These are phyloP conservation scores for Phytopythium sindhum DNA, from an alignment of 352 stramenopile species.

Conservation along the genomic window DNA sequence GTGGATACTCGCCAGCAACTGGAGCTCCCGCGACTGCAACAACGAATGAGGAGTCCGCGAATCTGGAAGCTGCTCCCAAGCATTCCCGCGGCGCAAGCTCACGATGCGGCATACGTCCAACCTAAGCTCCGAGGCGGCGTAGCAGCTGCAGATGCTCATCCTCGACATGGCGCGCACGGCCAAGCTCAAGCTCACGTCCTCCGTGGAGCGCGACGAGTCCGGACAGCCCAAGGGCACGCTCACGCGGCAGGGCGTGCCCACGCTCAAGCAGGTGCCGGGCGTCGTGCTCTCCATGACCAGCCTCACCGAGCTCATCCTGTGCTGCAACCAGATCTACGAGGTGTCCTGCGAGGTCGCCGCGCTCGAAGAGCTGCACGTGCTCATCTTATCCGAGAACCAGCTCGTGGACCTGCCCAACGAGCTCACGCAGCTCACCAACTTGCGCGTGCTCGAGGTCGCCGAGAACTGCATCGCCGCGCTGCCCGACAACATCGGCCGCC, in stretches of 20 bases:
- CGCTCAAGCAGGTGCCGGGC: constrained; percentile 44
- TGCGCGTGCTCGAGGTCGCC: constrained; percentile 47
- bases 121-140: constrained; percentile 22
- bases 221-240: constrained; percentile 41
- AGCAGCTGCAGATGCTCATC: constrained; percentile 37
- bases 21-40: constrained; percentile 3
- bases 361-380: constrained; percentile 37
- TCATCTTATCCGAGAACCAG: constrained; percentile 66
- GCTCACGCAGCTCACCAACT: constrained; percentile 39
- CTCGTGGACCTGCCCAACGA: constrained; percentile 41
- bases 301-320: constrained; percentile 60
- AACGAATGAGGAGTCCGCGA: background rate
- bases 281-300: constrained; percentile 57
- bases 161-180: constrained; percentile 47
- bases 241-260: constrained; percentile 41
- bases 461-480: constrained; percentile 57
- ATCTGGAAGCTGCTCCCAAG: constrained; percentile 5
- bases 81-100: constrained; percentile 23
- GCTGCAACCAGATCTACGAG: constrained; percentile 55
- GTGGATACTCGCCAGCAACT: background rate
- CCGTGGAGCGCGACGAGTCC: constrained; percentile 36
- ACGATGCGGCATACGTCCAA: constrained; percentile 33
- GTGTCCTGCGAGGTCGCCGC: constrained; percentile 58
- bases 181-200: constrained; percentile 60
- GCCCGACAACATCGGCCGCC: constrained; percentile 40